These are phyloP conservation scores for Pyrus pyrifolia DNA, from an alignment of 306 rosid species.

Conservation along the genomic window DNA sequence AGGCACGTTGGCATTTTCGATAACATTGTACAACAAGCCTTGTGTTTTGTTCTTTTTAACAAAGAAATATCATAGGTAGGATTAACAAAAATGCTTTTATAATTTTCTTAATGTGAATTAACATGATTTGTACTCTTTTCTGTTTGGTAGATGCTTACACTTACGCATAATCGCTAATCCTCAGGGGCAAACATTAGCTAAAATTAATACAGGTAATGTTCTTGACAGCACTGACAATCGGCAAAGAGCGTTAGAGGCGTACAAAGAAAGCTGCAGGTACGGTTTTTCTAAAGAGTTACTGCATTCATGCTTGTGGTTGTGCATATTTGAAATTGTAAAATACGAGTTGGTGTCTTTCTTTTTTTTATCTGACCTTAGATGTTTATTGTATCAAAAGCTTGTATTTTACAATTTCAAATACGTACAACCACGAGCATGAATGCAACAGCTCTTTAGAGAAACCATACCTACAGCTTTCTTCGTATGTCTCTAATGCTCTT, in stretches of 20 bases:
- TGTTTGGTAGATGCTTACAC: conserved; percentile 10
- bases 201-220: conserved; percentile 61
- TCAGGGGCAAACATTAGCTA: conserved; percentile 72
- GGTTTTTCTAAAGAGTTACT: not conserved
- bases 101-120: not conserved
- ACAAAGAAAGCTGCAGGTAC: conserved; percentile 66
- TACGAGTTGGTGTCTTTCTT: not conserved
- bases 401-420: too few relatives aligned
- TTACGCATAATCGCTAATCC: conserved; percentile 17
- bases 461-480: conserved; percentile 65
- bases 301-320: too few relatives aligned
- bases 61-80: not conserved
- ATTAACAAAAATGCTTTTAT: not conserved
- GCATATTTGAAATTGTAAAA: too few relatives aligned
- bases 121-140: not conserved
- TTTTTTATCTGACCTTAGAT: too few relatives aligned
- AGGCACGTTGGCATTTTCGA: conserved; percentile 45
- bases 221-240: conserved; percentile 53
- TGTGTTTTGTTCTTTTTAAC: not conserved
- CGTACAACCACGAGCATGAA: too few relatives aligned
- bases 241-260: conserved; percentile 56
- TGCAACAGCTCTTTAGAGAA: not conserved
- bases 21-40: not conserved
- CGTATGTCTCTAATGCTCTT: conserved; percentile 59
- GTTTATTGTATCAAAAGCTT: not conserved